phyloP scores from a whole-genome alignment of 768 basidiomycete genomes.

The Suillus decipiens region DNA sequence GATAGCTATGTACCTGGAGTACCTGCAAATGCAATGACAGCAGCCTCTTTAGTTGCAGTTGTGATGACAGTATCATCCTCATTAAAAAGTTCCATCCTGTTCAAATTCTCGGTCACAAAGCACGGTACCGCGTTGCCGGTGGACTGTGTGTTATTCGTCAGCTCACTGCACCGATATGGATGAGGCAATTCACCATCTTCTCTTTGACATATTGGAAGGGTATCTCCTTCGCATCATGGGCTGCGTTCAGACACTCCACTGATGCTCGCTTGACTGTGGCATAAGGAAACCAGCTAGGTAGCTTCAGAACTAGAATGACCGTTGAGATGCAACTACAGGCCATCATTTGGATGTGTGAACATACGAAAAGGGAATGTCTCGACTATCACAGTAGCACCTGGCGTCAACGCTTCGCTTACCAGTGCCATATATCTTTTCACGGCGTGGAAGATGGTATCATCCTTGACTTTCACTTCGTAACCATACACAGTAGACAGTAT shows the following conservation, averaged over 20 bases:
- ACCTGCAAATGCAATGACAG: not conserved
- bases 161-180: not conserved
- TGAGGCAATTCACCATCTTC: not conserved
- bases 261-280: not conserved
- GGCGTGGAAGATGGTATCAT: no score
- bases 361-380: no score
- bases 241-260: not conserved
- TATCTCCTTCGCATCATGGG: not conserved
- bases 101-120: not conserved
- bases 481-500: no score
- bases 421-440: no score
- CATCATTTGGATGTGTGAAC: no score
- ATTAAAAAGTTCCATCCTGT: not conserved
- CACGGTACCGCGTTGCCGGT: not conserved
- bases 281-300: no score
- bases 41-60: not conserved
- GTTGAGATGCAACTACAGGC: no score
- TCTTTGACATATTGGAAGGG: not conserved
- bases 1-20: not conserved
- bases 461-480: no score
- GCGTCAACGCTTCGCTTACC: no score
- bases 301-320: no score
- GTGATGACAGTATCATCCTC: not conserved
- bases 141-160: not conserved
- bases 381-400: no score